Evolutionary conservation across 1,284 basidiomycete genomes (phyloP).

Genomic region (Sanghuangporus sanghuang): DNA sequence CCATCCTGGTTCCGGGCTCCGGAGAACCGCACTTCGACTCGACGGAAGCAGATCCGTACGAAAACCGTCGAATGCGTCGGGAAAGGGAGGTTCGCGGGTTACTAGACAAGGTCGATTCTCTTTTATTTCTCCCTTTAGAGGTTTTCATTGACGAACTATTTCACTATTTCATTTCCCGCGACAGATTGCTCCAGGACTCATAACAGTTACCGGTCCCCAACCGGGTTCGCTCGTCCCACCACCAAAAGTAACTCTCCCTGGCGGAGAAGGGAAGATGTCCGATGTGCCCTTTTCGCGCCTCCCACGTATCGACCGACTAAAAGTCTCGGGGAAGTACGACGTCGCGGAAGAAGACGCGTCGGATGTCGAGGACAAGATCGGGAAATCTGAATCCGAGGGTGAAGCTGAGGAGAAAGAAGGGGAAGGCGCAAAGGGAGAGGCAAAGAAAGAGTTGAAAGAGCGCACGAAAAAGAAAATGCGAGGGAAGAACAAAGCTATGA

Average conservation of each 20-base stretch:
- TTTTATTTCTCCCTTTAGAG: background rate
- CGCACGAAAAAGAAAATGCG: slow-evolving; percentile 80
- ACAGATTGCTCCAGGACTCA: slow-evolving; percentile 89
- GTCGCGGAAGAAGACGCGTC: slow-evolving; percentile 45
- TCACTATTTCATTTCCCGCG: background rate
- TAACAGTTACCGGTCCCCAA: slow-evolving; percentile 84
- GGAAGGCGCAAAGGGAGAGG: slow-evolving; percentile 18
- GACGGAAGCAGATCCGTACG: slow-evolving; percentile 91
- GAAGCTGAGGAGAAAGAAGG: slow-evolving; percentile 21
- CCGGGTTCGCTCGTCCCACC: slow-evolving; percentile 68
- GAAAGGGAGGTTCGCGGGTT: slow-evolving; percentile 91
- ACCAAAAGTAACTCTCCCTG: slow-evolving; percentile 50
- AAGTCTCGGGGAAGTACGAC: slow-evolving; percentile 68
- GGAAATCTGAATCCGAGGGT: slow-evolving; percentile 34
- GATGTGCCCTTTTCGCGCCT: slow-evolving; percentile 67
- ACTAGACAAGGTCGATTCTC: slow-evolving; percentile 73
- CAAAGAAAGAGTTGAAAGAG: slow-evolving; percentile 38
- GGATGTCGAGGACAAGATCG: slow-evolving; percentile 16
- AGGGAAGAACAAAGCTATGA: slow-evolving; percentile 80
- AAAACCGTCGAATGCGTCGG: slow-evolving; percentile 74
- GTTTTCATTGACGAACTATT: background rate
- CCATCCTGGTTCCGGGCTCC: slow-evolving; percentile 84
- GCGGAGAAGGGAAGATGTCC: slow-evolving; percentile 40
- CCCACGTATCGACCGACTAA: slow-evolving; percentile 69
- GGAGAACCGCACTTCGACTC: slow-evolving; percentile 97